phyloP scores from a whole-genome alignment of 2,329 filamentous ascomycete genomes.

The Pseudogymnoascus pannorum region DNA sequence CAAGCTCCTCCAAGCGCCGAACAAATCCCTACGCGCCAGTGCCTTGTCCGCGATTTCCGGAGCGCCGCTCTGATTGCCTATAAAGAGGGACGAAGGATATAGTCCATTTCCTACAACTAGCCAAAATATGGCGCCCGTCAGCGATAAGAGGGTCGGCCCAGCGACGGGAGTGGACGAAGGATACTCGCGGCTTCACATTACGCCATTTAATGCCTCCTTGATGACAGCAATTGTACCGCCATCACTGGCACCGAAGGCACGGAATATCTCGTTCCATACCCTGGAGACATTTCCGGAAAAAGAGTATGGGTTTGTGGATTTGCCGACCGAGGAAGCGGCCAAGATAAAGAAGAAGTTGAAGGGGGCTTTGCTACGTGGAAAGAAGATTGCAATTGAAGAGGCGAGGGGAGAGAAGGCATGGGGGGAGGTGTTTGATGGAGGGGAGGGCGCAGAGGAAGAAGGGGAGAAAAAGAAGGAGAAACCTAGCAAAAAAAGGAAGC shows the following conservation, averaged over 20 bases:
- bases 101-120: not conserved
- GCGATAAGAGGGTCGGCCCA: not conserved
- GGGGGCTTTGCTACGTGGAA: constrained; percentile 74
- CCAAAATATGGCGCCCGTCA: not conserved
- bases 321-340: constrained; percentile 76
- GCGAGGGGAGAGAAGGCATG: constrained; percentile 56
- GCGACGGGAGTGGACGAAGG: constrained; percentile 13
- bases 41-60: not conserved
- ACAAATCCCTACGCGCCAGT: not conserved
- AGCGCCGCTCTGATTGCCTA: not conserved
- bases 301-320: constrained; percentile 81
- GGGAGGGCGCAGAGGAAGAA: constrained; percentile 33
- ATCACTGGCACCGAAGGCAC: constrained; percentile 56
- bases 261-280: constrained; percentile 80
- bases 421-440: constrained; percentile 31
- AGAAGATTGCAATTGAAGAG: constrained; percentile 76
- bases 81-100: not conserved
- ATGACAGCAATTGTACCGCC: constrained; percentile 65
- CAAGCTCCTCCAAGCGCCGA: not conserved
- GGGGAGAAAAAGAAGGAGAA: constrained; percentile 33
- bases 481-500: constrained; percentile 42
- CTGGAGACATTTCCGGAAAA: constrained; percentile 84
- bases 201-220: constrained; percentile 71
- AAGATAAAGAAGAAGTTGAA: constrained; percentile 87
- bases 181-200: constrained; percentile 69